A percentile compares a stretch with the other conserved stretches of the same genome.
These are phyloP conservation scores for Neoarthrinium moseri DNA, from an alignment of 2,329 filamentous ascomycete species.

Conservation along the genomic window DNA sequence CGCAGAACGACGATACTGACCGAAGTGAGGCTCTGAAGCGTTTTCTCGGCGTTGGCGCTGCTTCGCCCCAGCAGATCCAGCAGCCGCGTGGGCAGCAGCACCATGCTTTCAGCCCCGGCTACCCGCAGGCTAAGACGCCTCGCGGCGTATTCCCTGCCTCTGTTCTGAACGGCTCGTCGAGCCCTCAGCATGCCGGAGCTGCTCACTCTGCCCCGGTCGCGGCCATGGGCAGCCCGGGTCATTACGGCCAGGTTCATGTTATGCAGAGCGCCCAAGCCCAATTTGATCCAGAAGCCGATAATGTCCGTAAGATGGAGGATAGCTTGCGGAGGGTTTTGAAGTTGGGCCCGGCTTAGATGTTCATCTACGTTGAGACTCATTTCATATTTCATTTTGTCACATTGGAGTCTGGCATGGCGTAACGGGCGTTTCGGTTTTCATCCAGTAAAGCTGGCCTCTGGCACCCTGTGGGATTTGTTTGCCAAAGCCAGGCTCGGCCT, in stretches of 20 bases:
- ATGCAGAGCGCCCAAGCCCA: conserved; percentile 10
- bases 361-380: conserved; percentile 6
- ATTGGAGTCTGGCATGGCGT: conserved; percentile 15
- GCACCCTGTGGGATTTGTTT: neutral
- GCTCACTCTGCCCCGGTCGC: neutral
- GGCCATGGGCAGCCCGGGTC: neutral
- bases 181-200: neutral
- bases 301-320: conserved; percentile 51
- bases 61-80: conserved; percentile 8
- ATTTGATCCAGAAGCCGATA: conserved; percentile 25
- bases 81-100: conserved; percentile 10
- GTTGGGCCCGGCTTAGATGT: conserved; percentile 20
- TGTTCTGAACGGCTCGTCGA: conserved; percentile 14
- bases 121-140: conserved; percentile 15
- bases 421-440: conserved; percentile 14
- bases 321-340: conserved; percentile 54
- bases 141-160: conserved; percentile 26
- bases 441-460: neutral
- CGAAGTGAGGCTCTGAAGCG: conserved; percentile 54
- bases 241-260: conserved; percentile 9
- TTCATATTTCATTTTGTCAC: conserved; percentile 5
- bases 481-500: neutral
- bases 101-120: conserved; percentile 6
- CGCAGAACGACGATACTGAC: conserved; percentile 22
- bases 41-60: conserved; percentile 37